Conservation (phyloP, 2,329 filamentous ascomycete species). For the Beauveria asiatica region DNA sequence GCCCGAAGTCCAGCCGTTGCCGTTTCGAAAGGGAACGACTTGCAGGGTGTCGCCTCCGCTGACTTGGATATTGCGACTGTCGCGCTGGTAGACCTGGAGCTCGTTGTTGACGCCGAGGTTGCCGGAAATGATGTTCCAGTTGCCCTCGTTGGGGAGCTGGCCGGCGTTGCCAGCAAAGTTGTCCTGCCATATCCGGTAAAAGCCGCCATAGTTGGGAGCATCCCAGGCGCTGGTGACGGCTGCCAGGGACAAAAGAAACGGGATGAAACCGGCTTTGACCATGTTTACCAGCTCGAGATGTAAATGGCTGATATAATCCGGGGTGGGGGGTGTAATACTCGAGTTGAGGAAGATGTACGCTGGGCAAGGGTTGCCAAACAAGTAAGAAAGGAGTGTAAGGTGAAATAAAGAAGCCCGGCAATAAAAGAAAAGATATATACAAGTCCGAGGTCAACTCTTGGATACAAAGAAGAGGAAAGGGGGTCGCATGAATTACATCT, state of each 20-base stretch:
- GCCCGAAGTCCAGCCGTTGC: conserved; percentile 42
- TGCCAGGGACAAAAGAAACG: conserved; percentile 22
- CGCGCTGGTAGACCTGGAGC: conserved; percentile 39
- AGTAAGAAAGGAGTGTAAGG: neutral
- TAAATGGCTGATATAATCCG: neutral
- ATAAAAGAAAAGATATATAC: neutral
- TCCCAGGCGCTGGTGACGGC: conserved; percentile 27
- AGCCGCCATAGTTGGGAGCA: conserved; percentile 31
- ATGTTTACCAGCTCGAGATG: conserved; percentile 13
- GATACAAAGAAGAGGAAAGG: neutral
- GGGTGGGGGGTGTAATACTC: neutral
- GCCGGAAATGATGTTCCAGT: conserved; percentile 34
- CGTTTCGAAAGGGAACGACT: conserved; percentile 37
- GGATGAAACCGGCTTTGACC: conserved; percentile 16
- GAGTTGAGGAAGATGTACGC: neutral
- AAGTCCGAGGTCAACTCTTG: neutral
- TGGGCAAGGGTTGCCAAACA: neutral
- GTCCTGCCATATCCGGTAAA: conserved; percentile 34
- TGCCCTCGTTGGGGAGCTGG: conserved; percentile 22
- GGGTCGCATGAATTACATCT: neutral
- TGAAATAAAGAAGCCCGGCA: neutral
- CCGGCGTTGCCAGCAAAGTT: conserved; percentile 31
- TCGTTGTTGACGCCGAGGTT: conserved; percentile 43
- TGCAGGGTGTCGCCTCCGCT: conserved; percentile 43
- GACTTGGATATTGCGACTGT: conserved; percentile 39